Evolutionary conservation across 805 yeast genomes (phyloP), one percentile per base, ranked within the genome.

Genomic region (Metschnikowia lachancei): DNA sequence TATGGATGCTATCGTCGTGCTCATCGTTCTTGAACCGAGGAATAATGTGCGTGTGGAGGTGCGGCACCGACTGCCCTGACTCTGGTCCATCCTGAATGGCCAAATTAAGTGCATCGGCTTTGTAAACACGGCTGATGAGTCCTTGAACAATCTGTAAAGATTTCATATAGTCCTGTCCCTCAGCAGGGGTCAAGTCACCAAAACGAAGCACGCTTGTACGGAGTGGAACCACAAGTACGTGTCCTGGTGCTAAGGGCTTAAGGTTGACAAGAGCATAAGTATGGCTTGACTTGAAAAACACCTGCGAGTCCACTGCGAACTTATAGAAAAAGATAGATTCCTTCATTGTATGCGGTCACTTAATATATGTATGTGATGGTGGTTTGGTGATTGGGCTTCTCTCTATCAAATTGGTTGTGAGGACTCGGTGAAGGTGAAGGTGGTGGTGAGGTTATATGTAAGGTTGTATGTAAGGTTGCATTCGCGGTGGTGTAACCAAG

Each of bases 41-140:
- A 17, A 94, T 90, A 16, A 94, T 68, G 63, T 94, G 99, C 17
- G 96, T 85, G 64, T 94, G 99, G 24, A 92, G 75, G 65, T 94
- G 99, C 4, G 97, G 96, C 2, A 94, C 83, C n/a, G 91, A 80
- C 62, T 94, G 99, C 3, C 99, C 99, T 1, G 97, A 92, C 41
- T 89, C 89, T 0, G 90, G 87, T 0, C 99, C 99, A 62, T 94
- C 99, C 63, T 94, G 99, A 49, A 95, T 88, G 10, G 97, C 92
- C 33, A 94, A 76, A 61, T 95, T 95, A 49, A 90, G 60, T 1
- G 96, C 74, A 55, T 91, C 95, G 2, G 97, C 95, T 30, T 82
- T 75, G 63, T 83, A 94, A 11, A 75, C 69, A 47, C 73, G 59
- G 52, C 77, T 82, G 13, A 94, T 82, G 52, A 90, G 85, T 44